phyloP scores from a whole-genome alignment of 768 basidiomycete genomes.

The Hebeloma cylindrosporum region DNA sequence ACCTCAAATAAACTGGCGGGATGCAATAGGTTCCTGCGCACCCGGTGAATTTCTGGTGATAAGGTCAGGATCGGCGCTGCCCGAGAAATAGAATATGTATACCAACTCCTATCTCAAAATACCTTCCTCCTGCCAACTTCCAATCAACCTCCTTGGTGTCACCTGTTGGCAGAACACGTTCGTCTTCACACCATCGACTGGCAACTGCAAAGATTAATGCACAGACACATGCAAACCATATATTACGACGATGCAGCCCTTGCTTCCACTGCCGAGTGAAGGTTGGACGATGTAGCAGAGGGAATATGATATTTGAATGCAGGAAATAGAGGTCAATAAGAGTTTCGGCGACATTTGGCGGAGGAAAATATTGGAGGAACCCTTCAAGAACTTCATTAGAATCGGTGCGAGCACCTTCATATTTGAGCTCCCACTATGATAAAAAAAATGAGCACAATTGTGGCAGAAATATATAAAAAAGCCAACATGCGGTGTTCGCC shows the following conservation, averaged over 20 bases:
- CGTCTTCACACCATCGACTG: conserved; percentile 63
- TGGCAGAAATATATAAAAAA: not conserved
- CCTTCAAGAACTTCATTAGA: conserved; percentile 30
- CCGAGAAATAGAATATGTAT: not conserved
- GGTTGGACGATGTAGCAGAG: conserved; percentile 69
- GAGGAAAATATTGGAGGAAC: conserved; percentile 54
- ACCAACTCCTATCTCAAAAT: conserved; percentile 58
- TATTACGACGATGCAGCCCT: conserved; percentile 51
- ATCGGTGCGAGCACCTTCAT: conserved; percentile 45
- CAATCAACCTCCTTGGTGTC: conserved; percentile 35
- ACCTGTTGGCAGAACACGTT: conserved; percentile 46
- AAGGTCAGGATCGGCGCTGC: not conserved
- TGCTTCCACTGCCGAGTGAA: conserved; percentile 64
- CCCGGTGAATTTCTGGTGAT: conserved; percentile 48
- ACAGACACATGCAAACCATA: conserved; percentile 62
- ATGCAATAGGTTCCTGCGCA: conserved; percentile 50
- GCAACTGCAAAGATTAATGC: conserved; percentile 68
- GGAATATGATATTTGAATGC: conserved; percentile 56
- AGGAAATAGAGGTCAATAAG: conserved; percentile 73
- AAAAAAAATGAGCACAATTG: conserved; percentile 3
- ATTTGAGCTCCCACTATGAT: conserved; percentile 65
- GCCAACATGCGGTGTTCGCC: conserved; percentile 57
- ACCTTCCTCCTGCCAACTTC: conserved; percentile 46
- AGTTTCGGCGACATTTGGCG: conserved; percentile 52
- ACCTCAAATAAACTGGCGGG: conserved; percentile 63